Evolutionary conservation across 2,329 filamentous ascomycete species (phyloP).

Genomic region (Blastomyces silverae): DNA sequence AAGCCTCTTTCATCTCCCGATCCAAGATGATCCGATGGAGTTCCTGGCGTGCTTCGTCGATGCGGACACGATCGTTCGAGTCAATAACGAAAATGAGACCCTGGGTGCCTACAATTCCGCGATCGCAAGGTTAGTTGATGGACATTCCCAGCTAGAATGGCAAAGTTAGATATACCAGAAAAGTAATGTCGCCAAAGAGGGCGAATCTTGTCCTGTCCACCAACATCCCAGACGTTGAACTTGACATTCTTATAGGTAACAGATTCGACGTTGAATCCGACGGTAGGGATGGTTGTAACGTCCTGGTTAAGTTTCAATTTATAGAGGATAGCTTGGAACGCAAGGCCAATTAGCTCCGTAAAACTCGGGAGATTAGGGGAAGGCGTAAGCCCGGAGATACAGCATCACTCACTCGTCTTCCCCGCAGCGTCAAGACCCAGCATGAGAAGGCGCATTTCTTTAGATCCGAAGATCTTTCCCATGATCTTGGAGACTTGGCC

Average conservation of each 20-base stretch:
- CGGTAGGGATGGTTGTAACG: constrained; percentile 95
- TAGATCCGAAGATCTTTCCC: constrained; percentile 97
- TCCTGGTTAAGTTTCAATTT: constrained; percentile 98
- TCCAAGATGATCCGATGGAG: constrained; percentile 97
- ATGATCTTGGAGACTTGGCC: constrained; percentile 91
- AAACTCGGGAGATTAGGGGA: neutral
- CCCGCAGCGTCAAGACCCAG: constrained; percentile 94
- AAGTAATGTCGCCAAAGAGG: constrained; percentile 98
- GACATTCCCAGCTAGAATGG: neutral
- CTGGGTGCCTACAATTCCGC: constrained; percentile 64
- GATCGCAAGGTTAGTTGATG: constrained; percentile 8
- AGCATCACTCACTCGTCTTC: constrained; percentile 66
- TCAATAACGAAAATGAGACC: constrained; percentile 98
- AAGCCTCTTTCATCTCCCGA: constrained; percentile 91
- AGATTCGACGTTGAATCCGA: constrained; percentile 98
- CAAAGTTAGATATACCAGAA: constrained; percentile 51
- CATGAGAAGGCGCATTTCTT: constrained; percentile 99
- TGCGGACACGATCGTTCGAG: constrained; percentile 81
- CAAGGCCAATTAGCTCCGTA: constrained; percentile 10
- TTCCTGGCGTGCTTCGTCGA: constrained; percentile 89
- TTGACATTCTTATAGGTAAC: constrained; percentile 99
- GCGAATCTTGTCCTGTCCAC: constrained; percentile 97
- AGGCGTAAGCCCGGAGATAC: neutral
- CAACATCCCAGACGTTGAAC: constrained; percentile 99
- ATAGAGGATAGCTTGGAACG: constrained; percentile 74